Evolutionary conservation across 2,329 filamentous ascomycete species (phyloP).

Genomic region (Elsinoe perseae): DNA sequence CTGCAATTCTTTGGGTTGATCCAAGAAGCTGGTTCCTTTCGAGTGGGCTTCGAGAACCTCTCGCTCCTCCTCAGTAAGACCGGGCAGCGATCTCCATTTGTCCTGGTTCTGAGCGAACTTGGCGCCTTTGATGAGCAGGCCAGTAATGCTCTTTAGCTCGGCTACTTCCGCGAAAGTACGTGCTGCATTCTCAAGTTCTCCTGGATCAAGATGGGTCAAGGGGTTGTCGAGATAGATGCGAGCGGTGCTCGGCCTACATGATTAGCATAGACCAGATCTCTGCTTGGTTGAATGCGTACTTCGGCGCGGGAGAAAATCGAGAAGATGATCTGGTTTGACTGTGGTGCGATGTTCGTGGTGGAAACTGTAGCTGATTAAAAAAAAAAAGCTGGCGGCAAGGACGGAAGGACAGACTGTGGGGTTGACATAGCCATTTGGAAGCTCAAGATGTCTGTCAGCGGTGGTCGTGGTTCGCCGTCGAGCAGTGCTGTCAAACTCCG

Average conservation of each 20-base stretch:
- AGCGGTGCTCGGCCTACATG: background rate
- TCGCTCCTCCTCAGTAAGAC: slow-evolving; percentile 23
- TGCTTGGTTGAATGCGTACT: background rate
- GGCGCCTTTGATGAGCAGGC: slow-evolving; percentile 20
- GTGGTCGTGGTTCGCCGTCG: background rate
- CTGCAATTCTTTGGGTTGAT: slow-evolving; percentile 28
- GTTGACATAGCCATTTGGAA: background rate
- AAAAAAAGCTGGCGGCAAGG: background rate
- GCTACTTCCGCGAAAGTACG: slow-evolving; percentile 4
- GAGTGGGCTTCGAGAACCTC: slow-evolving; percentile 20
- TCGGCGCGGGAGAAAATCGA: background rate
- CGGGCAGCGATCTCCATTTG: slow-evolving; percentile 22
- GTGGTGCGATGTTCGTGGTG: background rate
- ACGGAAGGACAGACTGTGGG: background rate
- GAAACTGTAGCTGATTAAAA: background rate
- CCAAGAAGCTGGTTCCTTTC: slow-evolving; percentile 20
- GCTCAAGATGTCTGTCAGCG: background rate
- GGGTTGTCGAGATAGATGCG: slow-evolving; percentile 10
- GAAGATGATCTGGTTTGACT: background rate
- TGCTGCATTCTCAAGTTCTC: slow-evolving; percentile 6
- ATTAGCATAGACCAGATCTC: background rate
- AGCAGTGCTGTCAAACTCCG: background rate
- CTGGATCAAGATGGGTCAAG: background rate
- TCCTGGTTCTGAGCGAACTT: slow-evolving; percentile 24
- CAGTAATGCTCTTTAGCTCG: slow-evolving; percentile 10